Evolutionary conservation across 257 asterid genomes (phyloP).

Genomic region (Gentiana straminea): DNA sequence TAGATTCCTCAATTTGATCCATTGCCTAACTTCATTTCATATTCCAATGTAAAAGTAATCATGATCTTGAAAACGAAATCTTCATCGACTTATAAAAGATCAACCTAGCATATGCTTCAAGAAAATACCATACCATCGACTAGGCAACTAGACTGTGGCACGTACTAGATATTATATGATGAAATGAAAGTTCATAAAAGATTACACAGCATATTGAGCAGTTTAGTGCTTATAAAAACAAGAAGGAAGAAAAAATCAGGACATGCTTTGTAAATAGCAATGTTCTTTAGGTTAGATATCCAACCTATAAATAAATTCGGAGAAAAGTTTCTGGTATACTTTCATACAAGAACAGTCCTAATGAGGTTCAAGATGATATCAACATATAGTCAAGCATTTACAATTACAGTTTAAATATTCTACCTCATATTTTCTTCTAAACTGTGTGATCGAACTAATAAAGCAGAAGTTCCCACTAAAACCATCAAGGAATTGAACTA

Average conservation of each 20-base stretch:
- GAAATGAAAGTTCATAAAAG: no score
- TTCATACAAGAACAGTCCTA: neutral
- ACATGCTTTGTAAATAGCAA: neutral
- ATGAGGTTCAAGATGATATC: neutral
- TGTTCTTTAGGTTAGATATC: neutral
- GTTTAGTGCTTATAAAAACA: neutral
- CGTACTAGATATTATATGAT: no score
- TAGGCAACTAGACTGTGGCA: no score
- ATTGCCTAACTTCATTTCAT: slow-evolving; percentile 25
- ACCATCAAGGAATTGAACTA: neutral
- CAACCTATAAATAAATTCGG: neutral
- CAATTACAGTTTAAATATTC: neutral
- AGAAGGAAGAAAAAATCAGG: neutral
- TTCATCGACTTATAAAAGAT: no score
- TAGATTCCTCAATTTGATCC: slow-evolving; percentile 25
- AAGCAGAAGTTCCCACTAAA: neutral
- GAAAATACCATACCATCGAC: no score
- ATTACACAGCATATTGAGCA: no score
- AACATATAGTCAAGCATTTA: neutral
- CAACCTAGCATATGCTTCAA: no score
- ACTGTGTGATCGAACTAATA: neutral
- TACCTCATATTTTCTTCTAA: neutral
- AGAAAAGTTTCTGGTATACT: neutral
- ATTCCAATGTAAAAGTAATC: neutral
- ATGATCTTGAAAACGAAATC: no score